Conservation (phyloP, 2,329 filamentous ascomycete species). For the Nemania diffusa region DNA sequence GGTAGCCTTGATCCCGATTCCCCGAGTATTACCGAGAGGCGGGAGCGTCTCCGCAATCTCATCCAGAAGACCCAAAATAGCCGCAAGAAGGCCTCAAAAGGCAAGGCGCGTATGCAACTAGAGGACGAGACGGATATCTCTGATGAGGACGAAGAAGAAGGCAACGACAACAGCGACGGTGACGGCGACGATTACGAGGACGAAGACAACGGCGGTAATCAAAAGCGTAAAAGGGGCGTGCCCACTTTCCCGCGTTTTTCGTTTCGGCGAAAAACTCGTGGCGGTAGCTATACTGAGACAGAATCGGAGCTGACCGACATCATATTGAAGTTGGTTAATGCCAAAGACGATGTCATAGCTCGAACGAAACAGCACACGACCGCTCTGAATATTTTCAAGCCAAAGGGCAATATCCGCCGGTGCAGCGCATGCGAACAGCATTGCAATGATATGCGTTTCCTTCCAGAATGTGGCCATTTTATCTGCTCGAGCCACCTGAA, state of each 20-base stretch:
- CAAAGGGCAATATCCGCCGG: background rate
- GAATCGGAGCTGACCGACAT: constrained; percentile 38
- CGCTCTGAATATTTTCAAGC: constrained; percentile 24
- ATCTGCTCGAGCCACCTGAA: constrained; percentile 39
- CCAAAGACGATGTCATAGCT: constrained; percentile 32
- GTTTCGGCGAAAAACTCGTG: constrained; percentile 23
- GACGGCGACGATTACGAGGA: background rate
- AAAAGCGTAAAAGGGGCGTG: background rate
- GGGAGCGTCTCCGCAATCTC: no score
- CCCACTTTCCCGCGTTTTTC: constrained; percentile 22
- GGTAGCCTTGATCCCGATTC: background rate
- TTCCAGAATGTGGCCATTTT: constrained; percentile 47
- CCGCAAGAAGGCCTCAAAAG: background rate
- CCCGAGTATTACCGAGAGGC: background rate
- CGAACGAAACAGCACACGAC: constrained; percentile 34
- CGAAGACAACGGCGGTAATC: background rate
- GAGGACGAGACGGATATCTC: background rate
- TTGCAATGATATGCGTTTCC: constrained; percentile 31
- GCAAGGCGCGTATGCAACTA: background rate
- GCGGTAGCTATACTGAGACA: constrained; percentile 39
- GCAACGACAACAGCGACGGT: background rate
- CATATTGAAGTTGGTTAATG: constrained; percentile 34
- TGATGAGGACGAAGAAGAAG: no score
- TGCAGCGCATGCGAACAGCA: constrained; percentile 34
- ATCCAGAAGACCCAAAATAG: background rate